These are phyloP conservation scores for Tetrahymena malaccensis DNA, from an alignment of 73 alveolate species.

Conservation along the genomic window DNA sequence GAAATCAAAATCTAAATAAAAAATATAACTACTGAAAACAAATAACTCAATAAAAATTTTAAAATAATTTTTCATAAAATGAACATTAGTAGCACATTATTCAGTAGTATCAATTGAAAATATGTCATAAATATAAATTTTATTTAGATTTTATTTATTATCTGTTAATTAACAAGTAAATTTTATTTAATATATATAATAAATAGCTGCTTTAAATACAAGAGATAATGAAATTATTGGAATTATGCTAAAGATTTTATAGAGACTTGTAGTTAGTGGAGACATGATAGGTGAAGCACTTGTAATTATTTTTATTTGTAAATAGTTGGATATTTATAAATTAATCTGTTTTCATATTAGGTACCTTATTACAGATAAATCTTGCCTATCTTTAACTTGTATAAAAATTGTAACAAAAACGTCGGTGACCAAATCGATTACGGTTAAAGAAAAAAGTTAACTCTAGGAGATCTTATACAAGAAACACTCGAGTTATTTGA, in stretches of 20 bases:
- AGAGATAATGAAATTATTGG: conserved; percentile 95
- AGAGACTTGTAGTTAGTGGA: conserved; percentile 90
- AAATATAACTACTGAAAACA: not conserved
- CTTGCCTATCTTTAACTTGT: conserved; percentile 94
- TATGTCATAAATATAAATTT: not conserved
- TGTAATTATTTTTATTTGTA: not conserved
- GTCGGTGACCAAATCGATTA: conserved; percentile 95
- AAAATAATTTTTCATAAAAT: not conserved
- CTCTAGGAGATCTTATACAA: conserved; percentile 90
- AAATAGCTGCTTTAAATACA: conserved; percentile 95
- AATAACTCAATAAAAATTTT: not conserved
- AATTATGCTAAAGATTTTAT: conserved; percentile 91
- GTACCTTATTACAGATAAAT: conserved; percentile 99
- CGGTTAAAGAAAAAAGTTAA: conserved; percentile 87
- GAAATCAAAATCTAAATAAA: not conserved
- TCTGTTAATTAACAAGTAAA: not conserved
- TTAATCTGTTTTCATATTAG: not conserved
- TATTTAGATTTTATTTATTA: not conserved
- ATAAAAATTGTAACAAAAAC: conserved; percentile 84
- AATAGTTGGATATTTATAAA: conserved; percentile 80
- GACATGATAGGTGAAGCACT: conserved; percentile 99
- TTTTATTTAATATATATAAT: not conserved
- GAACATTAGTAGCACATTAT: not conserved
- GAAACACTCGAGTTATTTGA: conserved; percentile 94
- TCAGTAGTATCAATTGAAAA: too few species aligned